Evolutionary conservation across 2,329 filamentous ascomycete genomes (phyloP).

Genomic region (Cladosporium sp.): DNA sequence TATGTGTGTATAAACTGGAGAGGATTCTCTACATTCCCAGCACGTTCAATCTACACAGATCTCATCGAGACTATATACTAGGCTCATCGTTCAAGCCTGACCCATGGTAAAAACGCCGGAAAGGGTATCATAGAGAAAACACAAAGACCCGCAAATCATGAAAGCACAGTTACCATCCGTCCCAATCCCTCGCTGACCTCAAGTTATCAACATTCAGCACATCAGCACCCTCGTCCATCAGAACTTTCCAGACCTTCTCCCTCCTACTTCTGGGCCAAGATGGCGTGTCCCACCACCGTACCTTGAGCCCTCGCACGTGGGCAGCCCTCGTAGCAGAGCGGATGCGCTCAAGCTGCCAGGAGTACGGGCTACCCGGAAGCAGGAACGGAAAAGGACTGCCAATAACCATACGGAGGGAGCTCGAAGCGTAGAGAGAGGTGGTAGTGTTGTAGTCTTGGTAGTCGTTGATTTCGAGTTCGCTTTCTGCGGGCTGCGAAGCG

Average conservation of each 20-base stretch:
- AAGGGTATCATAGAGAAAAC: neutral
- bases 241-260: slow-evolving; percentile 52
- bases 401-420: slow-evolving; percentile 45
- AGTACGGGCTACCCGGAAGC: neutral
- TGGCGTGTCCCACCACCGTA: slow-evolving; percentile 55
- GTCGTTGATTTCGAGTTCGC: neutral
- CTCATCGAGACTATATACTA: too few species aligned
- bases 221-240: slow-evolving; percentile 53
- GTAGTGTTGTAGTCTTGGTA: slow-evolving; percentile 41
- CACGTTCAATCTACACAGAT: too few species aligned
- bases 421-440: slow-evolving; percentile 66
- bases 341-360: neutral
- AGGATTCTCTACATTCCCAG: too few species aligned
- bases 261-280: slow-evolving; percentile 52
- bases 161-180: slow-evolving; percentile 42
- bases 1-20: too few species aligned
- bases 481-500: neutral
- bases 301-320: slow-evolving; percentile 54
- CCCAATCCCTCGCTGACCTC: slow-evolving; percentile 51
- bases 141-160: neutral
- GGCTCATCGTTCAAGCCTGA: too few species aligned
- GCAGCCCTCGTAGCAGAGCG: slow-evolving; percentile 34
- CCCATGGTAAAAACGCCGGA: too few species aligned
- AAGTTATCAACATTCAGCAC: slow-evolving; percentile 58
- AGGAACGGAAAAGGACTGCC: neutral